Conservation (phyloP, 192 early-diverging fungal species). For the Coemansia umbellata region DNA sequence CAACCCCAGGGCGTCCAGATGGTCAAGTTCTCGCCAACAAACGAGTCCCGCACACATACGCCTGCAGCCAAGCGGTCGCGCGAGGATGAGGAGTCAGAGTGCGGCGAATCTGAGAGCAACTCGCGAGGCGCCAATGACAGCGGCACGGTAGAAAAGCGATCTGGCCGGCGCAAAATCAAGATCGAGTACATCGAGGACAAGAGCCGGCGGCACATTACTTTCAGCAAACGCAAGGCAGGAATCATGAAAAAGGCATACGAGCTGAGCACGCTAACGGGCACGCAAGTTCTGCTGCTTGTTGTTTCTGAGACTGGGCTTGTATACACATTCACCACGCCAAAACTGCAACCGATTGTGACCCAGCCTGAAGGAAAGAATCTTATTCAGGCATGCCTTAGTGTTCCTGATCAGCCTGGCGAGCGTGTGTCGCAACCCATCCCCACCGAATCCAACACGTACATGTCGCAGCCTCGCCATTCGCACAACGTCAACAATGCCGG, state of each 20-base stretch:
- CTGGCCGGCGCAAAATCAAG: conserved; percentile 90
- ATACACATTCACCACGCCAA: conserved; percentile 92
- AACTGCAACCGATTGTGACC: conserved; percentile 89
- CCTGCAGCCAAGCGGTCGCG: conserved; percentile 39
- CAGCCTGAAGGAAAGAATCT: conserved; percentile 88
- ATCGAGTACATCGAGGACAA: conserved; percentile 96
- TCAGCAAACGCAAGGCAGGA: conserved; percentile 92
- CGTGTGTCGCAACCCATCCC: conserved; percentile 38
- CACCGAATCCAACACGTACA: conserved; percentile 49
- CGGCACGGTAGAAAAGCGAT: conserved; percentile 53
- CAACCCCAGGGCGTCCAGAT: conserved; percentile 22
- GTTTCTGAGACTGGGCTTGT: conserved; percentile 94
- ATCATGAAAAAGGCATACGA: conserved; percentile 99
- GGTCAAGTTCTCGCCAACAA: conserved; percentile 22
- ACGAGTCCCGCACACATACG: conserved; percentile 45
- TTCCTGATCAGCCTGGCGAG: conserved; percentile 63
- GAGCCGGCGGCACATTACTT: conserved; percentile 88
- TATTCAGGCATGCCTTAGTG: conserved; percentile 89
- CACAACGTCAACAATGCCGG: background rate
- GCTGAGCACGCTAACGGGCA: conserved; percentile 88
- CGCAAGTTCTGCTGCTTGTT: conserved; percentile 87
- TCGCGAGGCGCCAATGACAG: conserved; percentile 32
- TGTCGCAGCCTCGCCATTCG: conserved; percentile 47
- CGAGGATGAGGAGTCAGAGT: conserved; percentile 63
- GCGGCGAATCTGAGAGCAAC: conserved; percentile 56